Percentiles rank a stretch among this genome's conserved stretches.
Conservation (phyloP, 495 filamentous ascomycete genomes). For the Viridothelium virens region DNA sequence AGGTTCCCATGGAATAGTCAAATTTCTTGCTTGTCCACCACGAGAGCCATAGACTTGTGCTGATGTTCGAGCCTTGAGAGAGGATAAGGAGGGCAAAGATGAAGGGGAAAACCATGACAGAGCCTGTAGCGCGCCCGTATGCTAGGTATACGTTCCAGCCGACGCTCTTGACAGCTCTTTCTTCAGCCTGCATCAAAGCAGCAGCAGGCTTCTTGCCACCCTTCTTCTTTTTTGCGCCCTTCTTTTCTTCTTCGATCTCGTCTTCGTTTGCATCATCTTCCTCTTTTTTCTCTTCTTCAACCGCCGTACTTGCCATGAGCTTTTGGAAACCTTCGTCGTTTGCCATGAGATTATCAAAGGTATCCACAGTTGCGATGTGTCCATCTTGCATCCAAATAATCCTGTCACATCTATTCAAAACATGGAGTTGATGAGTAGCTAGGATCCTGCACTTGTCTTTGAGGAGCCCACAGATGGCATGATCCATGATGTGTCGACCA, state of each 20-base stretch:
- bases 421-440: constrained; percentile 91
- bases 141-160: constrained; percentile 74
- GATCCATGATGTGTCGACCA: constrained; percentile 90
- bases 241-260: constrained; percentile 39
- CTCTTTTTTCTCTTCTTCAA: constrained; percentile 55
- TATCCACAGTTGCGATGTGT: constrained; percentile 72
- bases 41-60: constrained; percentile 83
- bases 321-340: constrained; percentile 65
- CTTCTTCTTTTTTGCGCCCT: constrained; percentile 49
- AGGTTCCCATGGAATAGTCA: constrained; percentile 54
- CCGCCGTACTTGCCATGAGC: constrained; percentile 74
- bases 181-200: constrained; percentile 84
- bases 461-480: constrained; percentile 83
- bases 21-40: constrained; percentile 81
- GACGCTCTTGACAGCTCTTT: constrained; percentile 72
- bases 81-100: constrained; percentile 58
- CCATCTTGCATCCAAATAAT: constrained; percentile 89
- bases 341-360: constrained; percentile 76
- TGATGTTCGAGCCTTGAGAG: constrained; percentile 75
- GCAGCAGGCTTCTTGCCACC: constrained; percentile 48
- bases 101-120: constrained; percentile 57
- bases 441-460: constrained; percentile 83
- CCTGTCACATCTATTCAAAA: constrained; percentile 79
- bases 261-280: constrained; percentile 38
- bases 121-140: constrained; percentile 74